Evolutionary conservation across 1,284 basidiomycete species (phyloP).

Genomic region (Rhodotorula glutinis): DNA sequence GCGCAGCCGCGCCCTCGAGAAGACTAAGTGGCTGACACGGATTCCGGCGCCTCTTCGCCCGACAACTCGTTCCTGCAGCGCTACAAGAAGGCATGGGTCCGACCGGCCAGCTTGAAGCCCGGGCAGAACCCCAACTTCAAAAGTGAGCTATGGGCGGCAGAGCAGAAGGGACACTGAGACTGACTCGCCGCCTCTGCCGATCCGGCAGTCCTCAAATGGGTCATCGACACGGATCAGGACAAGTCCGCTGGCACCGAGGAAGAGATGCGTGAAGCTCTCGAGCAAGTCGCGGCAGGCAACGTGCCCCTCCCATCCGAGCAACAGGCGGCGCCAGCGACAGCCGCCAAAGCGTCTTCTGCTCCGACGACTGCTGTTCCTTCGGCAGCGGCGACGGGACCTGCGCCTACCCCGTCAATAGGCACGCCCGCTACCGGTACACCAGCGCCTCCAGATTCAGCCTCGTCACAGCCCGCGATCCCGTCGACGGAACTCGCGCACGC

Average conservation of each 20-base stretch:
- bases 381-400: not conserved
- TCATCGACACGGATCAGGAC: slow-evolving; percentile 26
- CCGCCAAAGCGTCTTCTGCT: not conserved
- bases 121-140: slow-evolving; percentile 29
- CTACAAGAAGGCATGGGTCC: slow-evolving; percentile 38
- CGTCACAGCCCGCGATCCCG: not conserved
- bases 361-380: not conserved
- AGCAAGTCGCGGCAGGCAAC: slow-evolving; percentile 20
- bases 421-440: not conserved
- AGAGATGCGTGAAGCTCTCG: slow-evolving; percentile 32
- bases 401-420: not conserved
- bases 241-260: slow-evolving; percentile 25
- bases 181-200: too few relatives aligned
- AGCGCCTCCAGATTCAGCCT: too few relatives aligned
- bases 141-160: not conserved
- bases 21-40: not conserved
- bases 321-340: not conserved
- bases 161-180: not conserved
- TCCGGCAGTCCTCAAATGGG: slow-evolving; percentile 31
- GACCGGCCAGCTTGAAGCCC: slow-evolving; percentile 30
- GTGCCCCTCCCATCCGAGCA: slow-evolving; percentile 3
- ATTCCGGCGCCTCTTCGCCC: not conserved
- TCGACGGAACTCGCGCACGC: not conserved
- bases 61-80: slow-evolving; percentile 1
- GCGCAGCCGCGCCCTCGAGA: not conserved